Conservation (phyloP, 495 filamentous ascomycete species). For the Aspergillus taichungensis region DNA sequence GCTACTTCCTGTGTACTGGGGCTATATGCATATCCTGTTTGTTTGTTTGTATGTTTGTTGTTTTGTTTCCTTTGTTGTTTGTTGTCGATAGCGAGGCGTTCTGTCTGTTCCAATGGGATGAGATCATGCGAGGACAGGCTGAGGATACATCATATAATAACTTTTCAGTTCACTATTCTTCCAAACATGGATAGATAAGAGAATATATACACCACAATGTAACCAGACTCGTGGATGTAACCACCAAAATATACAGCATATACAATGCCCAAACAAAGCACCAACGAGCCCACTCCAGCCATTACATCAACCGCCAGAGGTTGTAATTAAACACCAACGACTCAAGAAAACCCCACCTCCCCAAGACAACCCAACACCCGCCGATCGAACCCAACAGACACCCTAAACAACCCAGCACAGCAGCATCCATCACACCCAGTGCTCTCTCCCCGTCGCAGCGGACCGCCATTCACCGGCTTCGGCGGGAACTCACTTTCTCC, state of each 20-base stretch:
- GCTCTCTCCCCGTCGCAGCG: background rate
- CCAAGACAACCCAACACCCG: conserved; percentile 1
- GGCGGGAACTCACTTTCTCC: conserved; percentile 3
- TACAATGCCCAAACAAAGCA: too few species aligned
- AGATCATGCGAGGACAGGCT: too few species aligned
- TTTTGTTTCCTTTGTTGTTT: conserved; percentile 10
- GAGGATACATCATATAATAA: too few species aligned
- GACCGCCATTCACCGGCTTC: background rate
- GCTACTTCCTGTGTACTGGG: too few species aligned
- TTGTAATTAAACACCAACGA: too few species aligned
- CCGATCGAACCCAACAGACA: conserved; percentile 5
- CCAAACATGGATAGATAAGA: too few species aligned
- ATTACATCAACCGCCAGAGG: too few species aligned
- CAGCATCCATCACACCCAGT: conserved; percentile 3
- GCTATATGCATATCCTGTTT: background rate
- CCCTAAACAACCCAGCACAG: background rate
- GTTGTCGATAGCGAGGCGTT: conserved; percentile 16
- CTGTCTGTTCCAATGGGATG: background rate
- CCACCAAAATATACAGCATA: too few species aligned
- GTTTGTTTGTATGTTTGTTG: background rate
- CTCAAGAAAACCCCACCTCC: background rate
- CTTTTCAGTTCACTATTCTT: too few species aligned
- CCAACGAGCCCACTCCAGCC: too few species aligned
- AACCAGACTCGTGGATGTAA: too few species aligned
- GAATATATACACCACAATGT: too few species aligned